These are phyloP conservation scores for Pochonia chlamydosporia DNA, from an alignment of 2,329 filamentous ascomycete genomes.

Conservation along the genomic window DNA sequence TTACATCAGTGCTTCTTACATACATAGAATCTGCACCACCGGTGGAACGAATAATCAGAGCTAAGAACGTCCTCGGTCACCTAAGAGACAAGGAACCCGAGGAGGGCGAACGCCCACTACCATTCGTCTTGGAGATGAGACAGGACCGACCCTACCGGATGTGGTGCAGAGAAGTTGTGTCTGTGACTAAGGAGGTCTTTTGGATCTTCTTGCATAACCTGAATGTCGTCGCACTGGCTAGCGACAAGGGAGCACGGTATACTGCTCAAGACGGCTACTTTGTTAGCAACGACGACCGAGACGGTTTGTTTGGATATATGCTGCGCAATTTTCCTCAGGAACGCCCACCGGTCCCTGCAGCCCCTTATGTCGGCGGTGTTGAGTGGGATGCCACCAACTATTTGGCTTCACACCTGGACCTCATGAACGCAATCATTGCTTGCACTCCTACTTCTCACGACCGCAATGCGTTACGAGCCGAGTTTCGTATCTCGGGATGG, in stretches of 20 bases:
- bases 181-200: constrained; percentile 96
- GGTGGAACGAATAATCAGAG: constrained; percentile 59
- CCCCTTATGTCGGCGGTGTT: constrained; percentile 92
- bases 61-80: constrained; percentile 69
- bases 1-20: constrained; percentile 83
- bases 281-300: constrained; percentile 12
- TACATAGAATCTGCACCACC: constrained; percentile 67
- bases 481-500: constrained; percentile 79
- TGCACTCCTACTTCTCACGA: constrained; percentile 64
- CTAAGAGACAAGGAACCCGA: constrained; percentile 73
- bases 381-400: constrained; percentile 99
- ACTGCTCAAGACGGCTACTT: constrained; percentile 2
- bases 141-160: constrained; percentile 82
- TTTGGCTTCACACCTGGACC: constrained; percentile 83
- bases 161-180: constrained; percentile 89
- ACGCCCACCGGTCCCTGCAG: constrained; percentile 84
- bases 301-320: constrained; percentile 55
- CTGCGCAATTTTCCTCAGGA: constrained; percentile 74
- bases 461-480: constrained; percentile 72
- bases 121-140: constrained; percentile 87
- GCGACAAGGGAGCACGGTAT: constrained; percentile 26
- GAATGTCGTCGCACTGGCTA: constrained; percentile 71
- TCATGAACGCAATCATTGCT: constrained; percentile 85
- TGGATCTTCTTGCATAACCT: constrained; percentile 98
- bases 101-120: constrained; percentile 69